Conservation (phyloP, 768 basidiomycete species). For the Fomitopsis serialis region DNA sequence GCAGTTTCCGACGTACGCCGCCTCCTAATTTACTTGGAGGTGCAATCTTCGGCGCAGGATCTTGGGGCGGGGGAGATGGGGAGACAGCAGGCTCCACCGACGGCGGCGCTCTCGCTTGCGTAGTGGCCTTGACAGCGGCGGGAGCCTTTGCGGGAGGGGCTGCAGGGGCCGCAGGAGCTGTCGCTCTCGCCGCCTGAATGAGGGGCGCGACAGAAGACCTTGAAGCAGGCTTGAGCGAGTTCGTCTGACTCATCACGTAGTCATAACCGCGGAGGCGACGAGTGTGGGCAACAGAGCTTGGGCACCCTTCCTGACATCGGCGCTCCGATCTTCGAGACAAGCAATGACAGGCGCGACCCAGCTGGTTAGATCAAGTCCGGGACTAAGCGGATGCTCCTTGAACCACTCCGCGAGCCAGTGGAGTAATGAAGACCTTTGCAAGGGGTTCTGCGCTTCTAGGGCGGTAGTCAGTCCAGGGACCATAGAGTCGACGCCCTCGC, state of each 20-base stretch:
- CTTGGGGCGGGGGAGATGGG: constrained; percentile 39
- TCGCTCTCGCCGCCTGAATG: constrained; percentile 74
- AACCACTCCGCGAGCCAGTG: constrained; percentile 81
- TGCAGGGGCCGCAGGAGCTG: constrained; percentile 30
- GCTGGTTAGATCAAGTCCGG: constrained; percentile 60
- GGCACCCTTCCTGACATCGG: constrained; percentile 89
- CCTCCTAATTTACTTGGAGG: constrained; percentile 48
- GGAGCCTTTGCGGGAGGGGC: constrained; percentile 21
- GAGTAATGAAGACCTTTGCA: constrained; percentile 75
- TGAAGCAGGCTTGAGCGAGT: constrained; percentile 87
- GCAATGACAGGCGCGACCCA: constrained; percentile 63
- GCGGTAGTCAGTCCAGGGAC: constrained; percentile 71
- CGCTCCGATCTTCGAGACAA: constrained; percentile 86
- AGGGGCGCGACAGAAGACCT: constrained; percentile 77
- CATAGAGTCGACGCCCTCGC: constrained; percentile 82
- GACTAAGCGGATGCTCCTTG: constrained; percentile 51
- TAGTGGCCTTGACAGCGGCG: constrained; percentile 15
- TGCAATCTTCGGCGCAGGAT: constrained; percentile 34
- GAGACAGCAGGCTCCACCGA: constrained; percentile 18
- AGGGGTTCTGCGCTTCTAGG: constrained; percentile 82
- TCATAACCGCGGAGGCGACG: constrained; percentile 72
- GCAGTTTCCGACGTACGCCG: constrained; percentile 70
- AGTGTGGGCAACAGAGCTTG: constrained; percentile 75
- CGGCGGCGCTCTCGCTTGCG: constrained; percentile 10
- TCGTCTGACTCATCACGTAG: constrained; percentile 81